phyloP scores from a whole-genome alignment of 441 rosid genomes.

The Gossypium trilobum region DNA sequence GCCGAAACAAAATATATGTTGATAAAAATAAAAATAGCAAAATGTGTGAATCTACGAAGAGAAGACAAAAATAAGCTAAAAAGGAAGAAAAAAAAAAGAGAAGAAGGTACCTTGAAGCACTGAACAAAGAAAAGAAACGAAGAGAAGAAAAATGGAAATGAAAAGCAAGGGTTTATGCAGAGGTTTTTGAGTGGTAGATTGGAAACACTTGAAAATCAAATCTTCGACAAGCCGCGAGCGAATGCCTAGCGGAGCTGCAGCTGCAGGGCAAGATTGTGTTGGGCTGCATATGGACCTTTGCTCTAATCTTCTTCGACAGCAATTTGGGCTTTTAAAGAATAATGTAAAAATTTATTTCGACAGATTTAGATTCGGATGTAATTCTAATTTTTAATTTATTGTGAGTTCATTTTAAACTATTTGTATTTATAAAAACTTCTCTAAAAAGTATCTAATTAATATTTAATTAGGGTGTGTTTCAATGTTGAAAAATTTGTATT shows the following conservation, averaged over 20 bases:
- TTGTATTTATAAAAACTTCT: no score
- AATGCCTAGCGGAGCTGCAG: not conserved
- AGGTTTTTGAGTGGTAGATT: conserved; percentile 6
- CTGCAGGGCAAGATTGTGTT: not conserved
- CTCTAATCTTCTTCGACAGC: not conserved
- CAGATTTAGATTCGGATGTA: no score
- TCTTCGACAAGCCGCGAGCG: not conserved
- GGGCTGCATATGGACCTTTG: not conserved
- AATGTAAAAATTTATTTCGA: not conserved
- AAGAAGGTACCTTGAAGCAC: not conserved
- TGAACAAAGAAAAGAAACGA: not conserved
- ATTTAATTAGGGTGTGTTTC: no score
- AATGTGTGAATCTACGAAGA: not conserved
- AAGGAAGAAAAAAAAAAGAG: not conserved
- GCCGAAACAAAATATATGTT: not conserved
- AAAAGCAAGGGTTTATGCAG: not conserved
- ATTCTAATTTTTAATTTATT: no score
- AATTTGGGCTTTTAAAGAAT: not conserved
- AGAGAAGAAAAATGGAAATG: not conserved
- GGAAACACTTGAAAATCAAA: not conserved
- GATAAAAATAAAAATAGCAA: not conserved
- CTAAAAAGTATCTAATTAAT: no score
- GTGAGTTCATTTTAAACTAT: no score
- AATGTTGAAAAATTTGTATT: no score
- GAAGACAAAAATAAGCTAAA: not conserved